These are phyloP conservation scores for Mortierella sp. DNA, from an alignment of 371 early-diverging fungal genomes.

Conservation along the genomic window DNA sequence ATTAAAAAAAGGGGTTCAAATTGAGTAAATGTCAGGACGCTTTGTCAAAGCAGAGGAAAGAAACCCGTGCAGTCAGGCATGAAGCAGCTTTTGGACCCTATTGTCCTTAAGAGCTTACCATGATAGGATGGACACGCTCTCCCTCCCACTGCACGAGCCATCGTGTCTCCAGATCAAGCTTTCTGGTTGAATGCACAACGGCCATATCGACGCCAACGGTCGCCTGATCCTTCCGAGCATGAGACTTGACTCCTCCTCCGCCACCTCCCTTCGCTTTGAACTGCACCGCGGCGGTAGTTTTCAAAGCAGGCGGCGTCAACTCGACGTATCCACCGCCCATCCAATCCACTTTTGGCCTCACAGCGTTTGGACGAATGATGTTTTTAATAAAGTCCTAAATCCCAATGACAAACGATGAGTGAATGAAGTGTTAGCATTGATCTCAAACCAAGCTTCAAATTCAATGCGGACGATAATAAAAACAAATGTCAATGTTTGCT, in stretches of 20 bases:
- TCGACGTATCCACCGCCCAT: conserved; percentile 22
- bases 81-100: not conserved
- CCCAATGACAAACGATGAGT: not conserved
- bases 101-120: conserved; percentile 6
- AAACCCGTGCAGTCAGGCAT: not conserved
- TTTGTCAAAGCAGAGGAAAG: not conserved
- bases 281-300: conserved; percentile 5
- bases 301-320: conserved; percentile 29
- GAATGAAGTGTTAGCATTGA: not conserved
- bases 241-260: not conserved
- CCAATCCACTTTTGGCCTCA: not conserved
- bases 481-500: not conserved
- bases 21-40: not conserved
- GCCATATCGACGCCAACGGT: conserved; percentile 37
- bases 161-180: conserved; percentile 49
- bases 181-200: conserved; percentile 41
- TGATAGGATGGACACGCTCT: conserved; percentile 33
- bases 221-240: conserved; percentile 17
- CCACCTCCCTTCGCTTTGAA: conserved; percentile 8
- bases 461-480: not conserved
- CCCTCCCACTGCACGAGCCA: conserved; percentile 57
- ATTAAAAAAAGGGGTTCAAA: not conserved
- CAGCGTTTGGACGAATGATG: conserved; percentile 37
- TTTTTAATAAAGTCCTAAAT: conserved; percentile 38
- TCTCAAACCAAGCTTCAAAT: not conserved